Percentiles rank a stretch among this genome's conserved stretches.
Conservation (phyloP, 2,329 filamentous ascomycete species). For the Stagonosporopsis cucurbitacearum region DNA sequence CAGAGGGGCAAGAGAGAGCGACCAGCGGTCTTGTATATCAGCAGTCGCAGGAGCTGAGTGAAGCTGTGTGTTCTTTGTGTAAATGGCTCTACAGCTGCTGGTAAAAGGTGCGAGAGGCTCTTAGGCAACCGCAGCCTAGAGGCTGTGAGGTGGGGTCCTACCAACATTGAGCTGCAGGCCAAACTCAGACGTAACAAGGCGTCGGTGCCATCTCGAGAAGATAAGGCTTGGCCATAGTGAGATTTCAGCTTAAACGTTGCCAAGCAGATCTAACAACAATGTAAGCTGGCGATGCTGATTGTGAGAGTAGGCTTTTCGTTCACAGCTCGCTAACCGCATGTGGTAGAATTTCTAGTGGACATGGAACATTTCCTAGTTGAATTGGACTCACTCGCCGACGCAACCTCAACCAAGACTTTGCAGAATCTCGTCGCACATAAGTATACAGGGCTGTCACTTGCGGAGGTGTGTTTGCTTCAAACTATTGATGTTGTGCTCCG, state of each 20-base stretch:
- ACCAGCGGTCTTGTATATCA: neutral
- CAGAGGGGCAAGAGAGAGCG: neutral
- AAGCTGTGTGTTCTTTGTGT: neutral
- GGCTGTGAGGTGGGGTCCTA: constrained; percentile 3
- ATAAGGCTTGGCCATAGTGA: neutral
- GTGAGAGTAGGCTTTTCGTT: neutral
- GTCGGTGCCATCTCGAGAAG: neutral
- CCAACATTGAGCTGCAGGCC: neutral
- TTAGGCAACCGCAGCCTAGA: constrained; percentile 11
- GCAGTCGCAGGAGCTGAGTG: neutral
- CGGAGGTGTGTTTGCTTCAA: constrained; percentile 3
- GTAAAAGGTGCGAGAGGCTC: neutral
- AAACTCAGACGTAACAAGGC: neutral
- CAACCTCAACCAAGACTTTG: constrained; percentile 4
- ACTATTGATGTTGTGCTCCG: constrained; percentile 14
- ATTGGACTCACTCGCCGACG: neutral
- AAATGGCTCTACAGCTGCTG: neutral
- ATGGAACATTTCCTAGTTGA: no score
- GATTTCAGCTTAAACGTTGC: neutral
- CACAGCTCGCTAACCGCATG: neutral
- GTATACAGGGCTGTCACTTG: constrained; percentile 8
- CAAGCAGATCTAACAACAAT: neutral
- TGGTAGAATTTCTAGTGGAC: no score
- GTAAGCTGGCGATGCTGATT: neutral
- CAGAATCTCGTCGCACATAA: constrained; percentile 2